These are phyloP conservation scores for Triticum urartu DNA, from an alignment of 176 grass and related monocot species.

Conservation along the genomic window DNA sequence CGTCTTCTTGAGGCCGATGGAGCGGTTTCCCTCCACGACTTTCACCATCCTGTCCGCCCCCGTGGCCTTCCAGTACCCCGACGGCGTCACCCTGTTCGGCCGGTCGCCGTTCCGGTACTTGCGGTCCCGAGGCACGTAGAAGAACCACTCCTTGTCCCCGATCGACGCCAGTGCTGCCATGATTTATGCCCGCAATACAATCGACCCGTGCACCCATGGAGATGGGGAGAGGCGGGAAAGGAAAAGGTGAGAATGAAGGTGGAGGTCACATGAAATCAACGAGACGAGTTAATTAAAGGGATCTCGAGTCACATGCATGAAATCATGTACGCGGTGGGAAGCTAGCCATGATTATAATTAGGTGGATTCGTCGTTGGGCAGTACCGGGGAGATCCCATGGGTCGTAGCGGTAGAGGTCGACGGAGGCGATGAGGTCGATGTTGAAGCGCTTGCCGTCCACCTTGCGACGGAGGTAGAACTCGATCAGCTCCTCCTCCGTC, in stretches of 20 bases:
- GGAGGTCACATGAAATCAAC: slow-evolving; percentile 46
- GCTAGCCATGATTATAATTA: slow-evolving; percentile 22
- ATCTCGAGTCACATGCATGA: background rate
- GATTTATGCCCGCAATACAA: background rate
- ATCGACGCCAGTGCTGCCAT: slow-evolving; percentile 59
- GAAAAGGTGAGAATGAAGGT: background rate
- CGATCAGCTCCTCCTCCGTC: slow-evolving; percentile 97
- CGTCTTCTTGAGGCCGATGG: slow-evolving; percentile 95
- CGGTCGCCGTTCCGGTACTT: slow-evolving; percentile 93
- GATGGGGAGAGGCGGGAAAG: background rate
- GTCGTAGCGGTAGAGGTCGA: slow-evolving; percentile 93
- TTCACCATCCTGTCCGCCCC: slow-evolving; percentile 72
- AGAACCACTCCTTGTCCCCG: slow-evolving; percentile 97
- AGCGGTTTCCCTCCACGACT: slow-evolving; percentile 52
- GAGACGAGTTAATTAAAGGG: background rate
- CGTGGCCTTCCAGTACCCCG: slow-evolving; percentile 93
- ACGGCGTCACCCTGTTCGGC: slow-evolving; percentile 82
- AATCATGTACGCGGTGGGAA: slow-evolving; percentile 9
- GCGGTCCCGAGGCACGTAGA: slow-evolving; percentile 93
- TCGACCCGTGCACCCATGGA: background rate
- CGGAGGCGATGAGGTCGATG: slow-evolving; percentile 77
- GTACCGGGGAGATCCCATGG: slow-evolving; percentile 94
- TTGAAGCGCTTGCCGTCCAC: slow-evolving; percentile 94
- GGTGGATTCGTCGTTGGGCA: background rate
- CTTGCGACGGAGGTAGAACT: slow-evolving; percentile 96